Conservation (phyloP, 805 yeast genomes). For the Lipomyces kockii region DNA sequence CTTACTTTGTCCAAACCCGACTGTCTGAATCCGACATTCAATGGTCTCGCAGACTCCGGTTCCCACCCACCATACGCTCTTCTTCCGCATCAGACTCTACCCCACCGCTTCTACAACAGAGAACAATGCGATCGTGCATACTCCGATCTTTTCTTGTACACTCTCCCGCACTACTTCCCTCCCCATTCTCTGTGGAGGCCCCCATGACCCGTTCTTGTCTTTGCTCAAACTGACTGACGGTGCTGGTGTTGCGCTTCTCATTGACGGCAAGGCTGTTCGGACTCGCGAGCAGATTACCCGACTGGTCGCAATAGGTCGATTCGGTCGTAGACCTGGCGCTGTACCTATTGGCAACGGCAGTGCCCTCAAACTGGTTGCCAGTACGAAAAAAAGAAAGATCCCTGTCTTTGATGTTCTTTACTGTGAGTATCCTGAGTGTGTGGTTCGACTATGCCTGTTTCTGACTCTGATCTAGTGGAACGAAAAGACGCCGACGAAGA, state of each 20-base stretch:
- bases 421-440: conserved; percentile 7
- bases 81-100: conserved; percentile 29
- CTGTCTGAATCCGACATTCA: neutral
- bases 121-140: conserved; percentile 15
- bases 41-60: neutral
- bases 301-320: conserved; percentile 31
- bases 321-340: conserved; percentile 25
- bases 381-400: conserved; percentile 12
- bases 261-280: conserved; percentile 31
- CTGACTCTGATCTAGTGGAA: neutral
- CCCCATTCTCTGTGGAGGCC: conserved; percentile 21
- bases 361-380: neutral
- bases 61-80: conserved; percentile 29
- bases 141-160: conserved; percentile 26
- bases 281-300: conserved; percentile 31
- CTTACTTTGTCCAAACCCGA: too few species aligned
- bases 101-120: neutral
- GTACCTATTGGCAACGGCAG: conserved; percentile 8
- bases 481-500: neutral
- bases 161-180: conserved; percentile 32
- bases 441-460: neutral
- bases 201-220: conserved; percentile 22
- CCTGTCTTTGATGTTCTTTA: conserved; percentile 30
- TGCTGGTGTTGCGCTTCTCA: conserved; percentile 24
- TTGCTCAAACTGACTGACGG: conserved; percentile 19